Conservation (phyloP, 2,329 filamentous ascomycete species). For the Ilyonectria mors-panacis region DNA sequence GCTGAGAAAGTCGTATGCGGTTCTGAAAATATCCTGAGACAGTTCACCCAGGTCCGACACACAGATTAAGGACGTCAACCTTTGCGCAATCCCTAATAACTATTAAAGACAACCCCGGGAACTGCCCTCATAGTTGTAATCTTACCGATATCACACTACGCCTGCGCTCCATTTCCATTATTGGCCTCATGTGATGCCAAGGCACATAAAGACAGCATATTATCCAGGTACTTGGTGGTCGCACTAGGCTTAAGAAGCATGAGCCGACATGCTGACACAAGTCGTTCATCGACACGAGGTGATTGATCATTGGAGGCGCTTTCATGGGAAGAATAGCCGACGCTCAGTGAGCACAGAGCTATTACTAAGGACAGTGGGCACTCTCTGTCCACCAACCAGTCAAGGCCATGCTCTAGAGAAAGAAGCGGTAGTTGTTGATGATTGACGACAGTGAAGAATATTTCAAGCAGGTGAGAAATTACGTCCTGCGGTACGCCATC, state of each 20-base stretch:
- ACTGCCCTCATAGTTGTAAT: no score
- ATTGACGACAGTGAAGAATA: conserved; percentile 11
- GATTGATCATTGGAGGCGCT: neutral
- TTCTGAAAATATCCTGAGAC: neutral
- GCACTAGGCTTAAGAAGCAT: neutral
- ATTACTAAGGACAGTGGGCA: neutral
- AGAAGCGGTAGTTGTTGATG: conserved; percentile 4
- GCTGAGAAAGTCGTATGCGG: neutral
- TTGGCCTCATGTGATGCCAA: neutral
- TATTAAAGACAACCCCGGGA: neutral
- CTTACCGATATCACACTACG: conserved; percentile 10
- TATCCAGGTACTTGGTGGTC: neutral
- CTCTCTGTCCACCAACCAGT: conserved; percentile 1
- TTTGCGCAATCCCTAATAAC: neutral
- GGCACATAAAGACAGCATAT: conserved; percentile 1
- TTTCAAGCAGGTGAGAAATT: neutral
- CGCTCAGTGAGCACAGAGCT: neutral
- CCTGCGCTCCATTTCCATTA: conserved; percentile 7
- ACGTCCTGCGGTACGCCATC: neutral
- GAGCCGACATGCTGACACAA: neutral
- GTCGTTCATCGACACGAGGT: neutral
- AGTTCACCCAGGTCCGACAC: neutral
- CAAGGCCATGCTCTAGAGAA: neutral
- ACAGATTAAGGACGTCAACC: neutral
- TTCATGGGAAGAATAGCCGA: neutral